Evolutionary conservation across 2,329 filamentous ascomycete species (phyloP), one percentile per base, ranked within the genome.

Genomic region (Xylaria sp.): DNA sequence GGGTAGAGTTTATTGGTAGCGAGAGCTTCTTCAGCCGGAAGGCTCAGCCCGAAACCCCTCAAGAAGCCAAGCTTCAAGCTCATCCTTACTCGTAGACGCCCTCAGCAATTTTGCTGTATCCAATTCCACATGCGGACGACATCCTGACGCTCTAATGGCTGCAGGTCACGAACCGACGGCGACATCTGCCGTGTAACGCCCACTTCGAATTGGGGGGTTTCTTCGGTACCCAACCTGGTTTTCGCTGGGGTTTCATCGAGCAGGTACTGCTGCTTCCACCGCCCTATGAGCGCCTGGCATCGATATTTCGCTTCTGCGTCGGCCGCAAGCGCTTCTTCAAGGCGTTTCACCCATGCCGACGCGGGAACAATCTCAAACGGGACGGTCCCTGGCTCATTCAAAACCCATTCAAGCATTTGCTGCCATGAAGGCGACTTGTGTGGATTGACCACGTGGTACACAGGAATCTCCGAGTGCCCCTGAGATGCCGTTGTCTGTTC

Each of bases 401-500:
- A 80, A 52, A 58, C 61, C 78, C 77, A 81, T 3, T 66, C 61
- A n/a, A 83, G 68, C 65, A 83, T 70, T 53, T 78, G 71, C 0
- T 62, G 67, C 80, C 79, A 83, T 1, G 66, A 75, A 3, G 78
- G 76, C 6, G 65, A 65, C 7, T 59, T 68, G 59, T 79, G 72
- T 34, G 76, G 73, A 60, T 82, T 83, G 34, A 83, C 63, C 2
- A 83, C 70, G 66, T 84, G 80, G 59, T 77, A 79, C 3, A 83
- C 75, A 1, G 61, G 54, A 67, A 71, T n/a, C 60, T 67, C 52
- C 70, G 70, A 66, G 39, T 39, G 44, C 34, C 51, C 55, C 55
- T 10, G 18, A 37, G n/a, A 67, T 65, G 42, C 64, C 64, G 11
- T n/a, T 35, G 19, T 39, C 6, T 37, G 5, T 11, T 34, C 47